Evolutionary conservation across 768 basidiomycete genomes (phyloP).

Genomic region (Dioszegia hungarica): DNA sequence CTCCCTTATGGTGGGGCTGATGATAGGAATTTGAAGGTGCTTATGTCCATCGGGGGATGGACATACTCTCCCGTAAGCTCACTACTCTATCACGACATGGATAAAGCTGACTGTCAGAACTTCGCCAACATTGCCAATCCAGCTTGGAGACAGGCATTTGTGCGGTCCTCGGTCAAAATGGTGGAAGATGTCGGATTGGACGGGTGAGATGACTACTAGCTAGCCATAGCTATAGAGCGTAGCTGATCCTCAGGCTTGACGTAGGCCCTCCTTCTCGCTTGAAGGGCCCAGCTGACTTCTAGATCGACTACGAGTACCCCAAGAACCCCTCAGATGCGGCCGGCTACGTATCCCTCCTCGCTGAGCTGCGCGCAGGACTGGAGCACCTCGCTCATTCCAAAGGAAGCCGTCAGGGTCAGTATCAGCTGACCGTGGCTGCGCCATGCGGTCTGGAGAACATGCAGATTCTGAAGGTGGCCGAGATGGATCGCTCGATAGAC

Average conservation of each 20-base stretch:
- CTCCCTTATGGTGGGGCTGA: not conserved
- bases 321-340: constrained; percentile 67
- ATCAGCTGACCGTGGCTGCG: constrained; percentile 72
- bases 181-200: constrained; percentile 90
- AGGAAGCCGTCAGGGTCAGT: constrained; percentile 55
- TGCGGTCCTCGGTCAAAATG: constrained; percentile 68
- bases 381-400: constrained; percentile 71
- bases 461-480: constrained; percentile 66
- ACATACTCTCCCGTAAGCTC: constrained; percentile 28
- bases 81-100: no score
- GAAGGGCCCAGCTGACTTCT: constrained; percentile 1
- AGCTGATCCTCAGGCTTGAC: constrained; percentile 1
- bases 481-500: constrained; percentile 78
- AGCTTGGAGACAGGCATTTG: constrained; percentile 65
- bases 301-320: constrained; percentile 81
- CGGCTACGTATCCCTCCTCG: constrained; percentile 78
- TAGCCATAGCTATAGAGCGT: not conserved
- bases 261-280: not conserved
- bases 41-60: constrained; percentile 89
- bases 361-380: constrained; percentile 66
- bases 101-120: constrained; percentile 49
- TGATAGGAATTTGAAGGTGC: constrained; percentile 53
- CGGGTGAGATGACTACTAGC: constrained; percentile 53
- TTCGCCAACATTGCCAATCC: constrained; percentile 73
- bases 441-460: constrained; percentile 88